Evolutionary conservation across 768 basidiomycete genomes (phyloP), one percentile per base, ranked within the genome.

Genomic region (Tephrocybe sp.): DNA sequence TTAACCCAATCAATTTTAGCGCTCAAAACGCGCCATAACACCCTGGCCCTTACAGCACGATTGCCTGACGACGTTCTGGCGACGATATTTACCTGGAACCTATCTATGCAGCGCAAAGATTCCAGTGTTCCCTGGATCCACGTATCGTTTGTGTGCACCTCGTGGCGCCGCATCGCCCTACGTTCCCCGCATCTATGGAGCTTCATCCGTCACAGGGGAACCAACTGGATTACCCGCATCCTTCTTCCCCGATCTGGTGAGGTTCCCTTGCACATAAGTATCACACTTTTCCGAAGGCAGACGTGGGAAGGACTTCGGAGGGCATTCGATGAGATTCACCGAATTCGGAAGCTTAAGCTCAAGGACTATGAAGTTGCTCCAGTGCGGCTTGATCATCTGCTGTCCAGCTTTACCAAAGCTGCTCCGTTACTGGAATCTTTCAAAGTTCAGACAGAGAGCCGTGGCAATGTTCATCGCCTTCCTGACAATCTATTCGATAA

Each of bases 141-240:
- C 9, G 43, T 44, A 12, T 12, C 43, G 9, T 3, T 11, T 25
- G 43, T 44, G 13, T 44, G 43, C 11, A 24, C 31, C 3, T 12
- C 8, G 31, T 44, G 43, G 43, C 43, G 43, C 15, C 43, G 43
- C 11, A 31, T 44, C n/a, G 43, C 43, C 28, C 43, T 44, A 3
- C 9, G 13, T 4, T 44, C 31, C 11, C 43, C 43, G 12, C 43
- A 35, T 1, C 21, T 46, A 11, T 46, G 44, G 44, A 36, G 34
- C 16, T 36, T 46, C 35, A 37, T 46, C 5, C 26, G 21, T 13
- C 31, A 46, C n/a, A 25, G 34, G 26, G 15, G 34, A 27, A 25
- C 13, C 4, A 27, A 37, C 4, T 46, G 34, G 44, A 15, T 46
- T n/a, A 46, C 32, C 4, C 16, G 27, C 25, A 24, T 46, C 16